Evolutionary conservation across 2,329 filamentous ascomycete genomes (phyloP).

Genomic region (Coniochaeta pulveracea): DNA sequence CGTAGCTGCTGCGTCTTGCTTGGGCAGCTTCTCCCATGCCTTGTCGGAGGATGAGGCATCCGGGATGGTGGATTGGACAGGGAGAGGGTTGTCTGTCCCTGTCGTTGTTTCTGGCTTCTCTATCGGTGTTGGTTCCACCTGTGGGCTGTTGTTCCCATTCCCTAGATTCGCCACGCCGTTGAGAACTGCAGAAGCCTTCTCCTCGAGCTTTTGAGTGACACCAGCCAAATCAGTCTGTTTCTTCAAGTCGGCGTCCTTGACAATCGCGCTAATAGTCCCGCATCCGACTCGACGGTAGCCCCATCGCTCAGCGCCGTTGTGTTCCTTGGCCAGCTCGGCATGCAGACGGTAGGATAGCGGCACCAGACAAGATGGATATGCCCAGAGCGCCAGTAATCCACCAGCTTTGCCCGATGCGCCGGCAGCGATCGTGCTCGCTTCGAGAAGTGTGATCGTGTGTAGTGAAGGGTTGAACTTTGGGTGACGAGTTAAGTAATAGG

Average conservation of each 20-base stretch:
- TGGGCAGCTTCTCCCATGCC: constrained; percentile 50
- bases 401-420: constrained; percentile 93
- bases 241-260: constrained; percentile 12
- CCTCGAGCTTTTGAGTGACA: no score
- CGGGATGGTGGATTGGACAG: constrained; percentile 9
- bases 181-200: no score
- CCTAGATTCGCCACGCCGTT: no score
- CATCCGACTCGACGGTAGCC: constrained; percentile 75
- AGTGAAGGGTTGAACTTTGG: constrained; percentile 63
- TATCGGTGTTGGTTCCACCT: neutral
- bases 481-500: constrained; percentile 85
- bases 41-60: constrained; percentile 21
- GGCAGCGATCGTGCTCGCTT: constrained; percentile 76
- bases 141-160: no score
- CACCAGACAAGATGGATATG: constrained; percentile 75
- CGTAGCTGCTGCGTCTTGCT: constrained; percentile 39
- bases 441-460: constrained; percentile 75
- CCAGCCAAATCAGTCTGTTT: neutral
- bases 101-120: neutral
- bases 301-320: constrained; percentile 69
- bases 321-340: constrained; percentile 70
- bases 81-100: constrained; percentile 7
- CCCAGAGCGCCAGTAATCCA: constrained; percentile 82
- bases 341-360: constrained; percentile 79
- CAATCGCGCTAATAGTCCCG: constrained; percentile 39